Evolutionary conservation across 2,329 filamentous ascomycete species (phyloP), one percentile per base, ranked within the genome.

Genomic region (Pseudopyrenochaeta lycopersici): DNA sequence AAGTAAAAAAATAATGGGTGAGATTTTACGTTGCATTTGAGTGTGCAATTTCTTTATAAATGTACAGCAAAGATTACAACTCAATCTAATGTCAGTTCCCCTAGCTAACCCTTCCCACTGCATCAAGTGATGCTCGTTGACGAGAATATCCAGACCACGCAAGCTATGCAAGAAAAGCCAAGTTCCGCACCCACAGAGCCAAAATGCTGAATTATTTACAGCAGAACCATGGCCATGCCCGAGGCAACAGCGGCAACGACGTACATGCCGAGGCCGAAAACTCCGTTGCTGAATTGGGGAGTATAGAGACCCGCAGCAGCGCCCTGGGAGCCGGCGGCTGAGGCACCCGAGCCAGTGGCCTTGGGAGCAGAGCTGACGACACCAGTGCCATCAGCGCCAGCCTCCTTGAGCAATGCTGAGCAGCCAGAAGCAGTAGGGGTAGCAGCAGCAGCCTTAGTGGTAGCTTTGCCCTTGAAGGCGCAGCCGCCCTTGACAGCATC

Each of bases 381-480:
- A 46, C 85, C 85, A 46, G 82, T 83, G 30, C 85, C 86, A 54
- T 81, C 81, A 29, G 84, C 78, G 66, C 87, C 89, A 53, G 89
- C 90, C 60, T 86, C 82, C 30, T 79, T 77, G 52, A 95, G 78
- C 51, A 88, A 80, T 42, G 76, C 66, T 46, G 77, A 72, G 83
- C 91, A 94, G 51, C 74, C 76, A 23, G 78, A 77, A 29, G 71
- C 71, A 12, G 82, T 77, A 30, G 80, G 78, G 41, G 77, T 67
- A 42, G 81, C 73, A 39, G 80, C 72, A 45, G 80, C 70, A 54
- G 80, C 73, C 75, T 84, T 83, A 49, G 83, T 79, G 52, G 80
- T 79, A 43, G 88, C 90, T 66, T 86, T 79, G 65, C 90, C 89
- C 52, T 83, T 79, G 77, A 93, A 93, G 80, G 87, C 81, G 74